A percentile compares a stretch with the other conserved stretches of the same genome.
Conservation (phyloP, 2,329 filamentous ascomycete species). For the Xylariaceae sp. region DNA sequence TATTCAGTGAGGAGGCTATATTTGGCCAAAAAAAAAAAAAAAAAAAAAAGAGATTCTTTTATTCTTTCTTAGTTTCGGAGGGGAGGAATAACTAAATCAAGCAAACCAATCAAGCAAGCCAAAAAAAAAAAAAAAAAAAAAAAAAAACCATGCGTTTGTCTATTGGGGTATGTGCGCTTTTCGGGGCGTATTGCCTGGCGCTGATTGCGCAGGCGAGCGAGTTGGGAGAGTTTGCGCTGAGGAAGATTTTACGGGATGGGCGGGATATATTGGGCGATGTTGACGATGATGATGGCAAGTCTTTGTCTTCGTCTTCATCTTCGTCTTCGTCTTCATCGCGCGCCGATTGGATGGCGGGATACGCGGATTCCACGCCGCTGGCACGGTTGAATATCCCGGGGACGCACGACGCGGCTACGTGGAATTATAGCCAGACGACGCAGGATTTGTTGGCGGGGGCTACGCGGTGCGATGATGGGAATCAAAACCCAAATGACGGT, state of each 20-base stretch:
- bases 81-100: too few species aligned
- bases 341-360: conserved; percentile 41
- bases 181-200: neutral
- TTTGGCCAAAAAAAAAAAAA: too few species aligned
- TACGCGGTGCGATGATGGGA: conserved; percentile 34
- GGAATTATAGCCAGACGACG: conserved; percentile 43
- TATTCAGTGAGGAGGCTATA: too few species aligned
- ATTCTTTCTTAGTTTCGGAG: too few species aligned
- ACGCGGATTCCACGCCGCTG: conserved; percentile 38
- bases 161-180: neutral
- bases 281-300: conserved; percentile 27
- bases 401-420: conserved; percentile 45
- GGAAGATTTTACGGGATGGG: conserved; percentile 39
- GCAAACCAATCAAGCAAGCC: too few species aligned
- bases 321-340: neutral
- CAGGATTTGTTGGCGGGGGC: conserved; percentile 36
- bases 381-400: conserved; percentile 47
- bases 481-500: too few species aligned
- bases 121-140: too few species aligned
- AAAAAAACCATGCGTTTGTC: neutral
- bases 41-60: too few species aligned
- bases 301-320: conserved; percentile 8
- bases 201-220: neutral
- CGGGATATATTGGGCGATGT: conserved; percentile 38
- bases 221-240: conserved; percentile 35